Percentiles rank a stretch among this genome's conserved stretches.
Evolutionary conservation across 129 eudicot species (phyloP).

Genomic region (Ambrosia trifida): DNA sequence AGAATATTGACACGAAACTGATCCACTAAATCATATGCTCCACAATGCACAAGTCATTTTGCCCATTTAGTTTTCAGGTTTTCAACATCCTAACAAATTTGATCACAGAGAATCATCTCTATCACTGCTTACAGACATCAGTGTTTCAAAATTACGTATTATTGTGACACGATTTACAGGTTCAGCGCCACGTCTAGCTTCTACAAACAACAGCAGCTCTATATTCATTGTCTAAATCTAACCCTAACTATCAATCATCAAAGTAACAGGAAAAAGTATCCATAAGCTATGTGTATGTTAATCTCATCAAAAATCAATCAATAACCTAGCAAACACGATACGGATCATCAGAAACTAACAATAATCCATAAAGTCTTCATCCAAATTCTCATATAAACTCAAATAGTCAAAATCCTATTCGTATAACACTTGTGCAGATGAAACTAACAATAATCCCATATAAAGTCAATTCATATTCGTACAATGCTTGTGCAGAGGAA

Average conservation of each 20-base stretch:
- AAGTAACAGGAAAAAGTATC: not conserved
- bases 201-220: too few species aligned
- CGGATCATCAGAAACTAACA: not conserved
- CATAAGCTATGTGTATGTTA: not conserved
- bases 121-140: not conserved
- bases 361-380: not conserved
- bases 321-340: constrained; percentile 3
- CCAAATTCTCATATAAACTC: constrained; percentile 5
- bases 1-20: too few species aligned
- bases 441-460: not conserved
- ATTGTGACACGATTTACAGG: not conserved
- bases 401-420: not conserved
- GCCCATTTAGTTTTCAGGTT: too few species aligned
- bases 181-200: too few species aligned
- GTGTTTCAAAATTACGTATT: not conserved
- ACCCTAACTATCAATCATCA: not conserved
- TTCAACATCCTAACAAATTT: too few species aligned
- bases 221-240: not conserved
- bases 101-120: too few species aligned
- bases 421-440: too few species aligned
- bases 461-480: not conserved
- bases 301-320: not conserved
- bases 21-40: too few species aligned
- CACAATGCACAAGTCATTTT: too few species aligned
- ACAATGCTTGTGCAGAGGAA: too few species aligned